Evolutionary conservation across 495 filamentous ascomycete species (phyloP), one percentile per base, ranked within the genome.

Genomic region (Penicillium tannophilum): DNA sequence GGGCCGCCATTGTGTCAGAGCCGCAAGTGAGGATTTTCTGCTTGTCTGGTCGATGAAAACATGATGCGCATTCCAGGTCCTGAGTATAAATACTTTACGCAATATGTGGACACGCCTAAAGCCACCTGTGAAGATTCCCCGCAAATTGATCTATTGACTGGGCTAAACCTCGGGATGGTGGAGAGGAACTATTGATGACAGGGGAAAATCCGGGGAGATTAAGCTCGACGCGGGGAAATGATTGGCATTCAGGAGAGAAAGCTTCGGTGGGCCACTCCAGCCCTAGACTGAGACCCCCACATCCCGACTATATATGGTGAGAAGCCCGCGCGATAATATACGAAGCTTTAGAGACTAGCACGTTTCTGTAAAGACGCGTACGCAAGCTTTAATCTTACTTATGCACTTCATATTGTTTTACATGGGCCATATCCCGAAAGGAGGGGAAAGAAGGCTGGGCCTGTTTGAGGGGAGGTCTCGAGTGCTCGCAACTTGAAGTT

Each of bases 261-360:
- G 52, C 58, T 60, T 17, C 44, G 36, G 58, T 45, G 58, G 58
- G n/a, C 58, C 58, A 55, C 58, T 23, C 20, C 20, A 52, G 43
- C 26, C 6, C 8, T 19, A 49, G 23, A 16, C n/a, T 11, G 10
- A 46, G 19, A 4, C 50, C 54, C 50, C 60, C 50, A 62, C 60
- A 62, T 62, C 50, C 60, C 60, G 54, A 62, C 49, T 47, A 20
- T 45, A 42, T 35, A 41, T 46, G 24, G 17, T 2, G 43, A 20
- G 14, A 30, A n/a, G 17, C 3, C 17, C 24, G 28, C 11, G 16
- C 12, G 14, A 36, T 36, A 11, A 8, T 16, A 41, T 16, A 16
- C 33, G 55, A 52, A 24, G 12, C 24, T 43, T 58, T 6, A 6
- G 16, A 17, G 6, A 41, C 39, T 11, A 16, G 39, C 39, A 16